Percentiles rank a stretch among this genome's conserved stretches.
Evolutionary conservation across 768 basidiomycete genomes (phyloP).

Genomic region (Podaxis sp.): DNA sequence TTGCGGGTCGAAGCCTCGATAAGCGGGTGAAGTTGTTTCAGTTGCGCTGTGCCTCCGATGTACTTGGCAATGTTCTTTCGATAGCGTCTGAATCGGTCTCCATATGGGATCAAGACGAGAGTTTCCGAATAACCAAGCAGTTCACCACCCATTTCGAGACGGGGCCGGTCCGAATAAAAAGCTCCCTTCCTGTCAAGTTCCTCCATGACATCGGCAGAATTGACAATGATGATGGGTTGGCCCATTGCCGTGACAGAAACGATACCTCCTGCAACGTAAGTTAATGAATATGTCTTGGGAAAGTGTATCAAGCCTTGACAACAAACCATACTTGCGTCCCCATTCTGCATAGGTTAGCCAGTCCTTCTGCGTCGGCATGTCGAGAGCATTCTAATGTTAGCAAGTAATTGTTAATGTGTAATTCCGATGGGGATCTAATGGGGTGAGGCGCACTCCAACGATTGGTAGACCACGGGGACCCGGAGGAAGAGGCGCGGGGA

Average conservation of each 20-base stretch:
- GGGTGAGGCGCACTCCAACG: constrained; percentile 34
- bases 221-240: constrained; percentile 47
- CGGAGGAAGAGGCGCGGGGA: constrained; percentile 33
- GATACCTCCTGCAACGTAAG: constrained; percentile 31
- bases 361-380: constrained; percentile 42
- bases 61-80: constrained; percentile 43
- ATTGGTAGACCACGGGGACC: constrained; percentile 42
- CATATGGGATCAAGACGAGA: constrained; percentile 45
- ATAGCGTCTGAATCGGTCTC: constrained; percentile 41
- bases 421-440: neutral
- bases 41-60: constrained; percentile 35
- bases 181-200: constrained; percentile 48
- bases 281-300: neutral
- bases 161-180: constrained; percentile 49
- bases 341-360: constrained; percentile 53
- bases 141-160: constrained; percentile 51
- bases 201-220: constrained; percentile 41
- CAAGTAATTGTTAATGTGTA: neutral
- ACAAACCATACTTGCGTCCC: constrained; percentile 52
- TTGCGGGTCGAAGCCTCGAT: constrained; percentile 34
- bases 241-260: constrained; percentile 42
- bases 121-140: constrained; percentile 48
- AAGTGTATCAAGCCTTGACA: neutral
- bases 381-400: constrained; percentile 40
- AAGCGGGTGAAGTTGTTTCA: constrained; percentile 29